Base-by-base conservation (phyloP, 2,329 filamentous ascomycete genomes). In the Chaetomium sp. region DNA sequence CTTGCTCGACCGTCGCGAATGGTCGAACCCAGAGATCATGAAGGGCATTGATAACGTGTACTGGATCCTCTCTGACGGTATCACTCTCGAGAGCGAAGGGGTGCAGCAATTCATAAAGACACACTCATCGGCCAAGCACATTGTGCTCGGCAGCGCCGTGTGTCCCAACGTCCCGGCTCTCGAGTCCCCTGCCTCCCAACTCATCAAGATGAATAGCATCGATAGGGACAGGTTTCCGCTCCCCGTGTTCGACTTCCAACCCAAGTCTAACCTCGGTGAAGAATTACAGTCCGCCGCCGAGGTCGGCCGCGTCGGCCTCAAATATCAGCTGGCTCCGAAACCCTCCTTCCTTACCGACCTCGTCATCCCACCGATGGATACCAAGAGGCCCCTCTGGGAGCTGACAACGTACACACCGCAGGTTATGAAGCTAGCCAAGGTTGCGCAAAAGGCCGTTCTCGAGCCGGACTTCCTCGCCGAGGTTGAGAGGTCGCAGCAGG, bases 41-140 rank as follows among this genome's bases (percentile, higher is more conserved):
- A 80, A 80, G 7, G 85, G 88, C 57, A 76, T 97, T 54, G 79
- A 83, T 54, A 83, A 83, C 49, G 85, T 96, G 57, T 85, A 95
- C 70, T 99, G 95, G 94, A 87, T 92, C 27, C 82, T 97, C 29
- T 92, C 91, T 0, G 81, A 83, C 4, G 87, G 84, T 2, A 82
- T 98, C 16, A 51, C 53, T 80, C 27, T 65, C 13, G 50, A 83
- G 7, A 79, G 83, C 3, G 72, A 83, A 12, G 81, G 81, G 25
- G 76, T 99, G 21, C 82, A 83, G 63, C 77, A 83, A 1, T 97
- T 97, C 74, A 91, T 96, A 76, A 72, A 82, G 31, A 81, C 84
- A 42, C 84, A 86, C 69, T 75, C 80, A 1, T 73, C 85, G 19
- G 76, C 91, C 42, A 84, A 90, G 74, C 95, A 99, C 75, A 80